Evolutionary conservation across 2,329 filamentous ascomycete species (phyloP), one percentile per base, ranked within the genome.

Genomic region (Domatiomyces globalis): DNA sequence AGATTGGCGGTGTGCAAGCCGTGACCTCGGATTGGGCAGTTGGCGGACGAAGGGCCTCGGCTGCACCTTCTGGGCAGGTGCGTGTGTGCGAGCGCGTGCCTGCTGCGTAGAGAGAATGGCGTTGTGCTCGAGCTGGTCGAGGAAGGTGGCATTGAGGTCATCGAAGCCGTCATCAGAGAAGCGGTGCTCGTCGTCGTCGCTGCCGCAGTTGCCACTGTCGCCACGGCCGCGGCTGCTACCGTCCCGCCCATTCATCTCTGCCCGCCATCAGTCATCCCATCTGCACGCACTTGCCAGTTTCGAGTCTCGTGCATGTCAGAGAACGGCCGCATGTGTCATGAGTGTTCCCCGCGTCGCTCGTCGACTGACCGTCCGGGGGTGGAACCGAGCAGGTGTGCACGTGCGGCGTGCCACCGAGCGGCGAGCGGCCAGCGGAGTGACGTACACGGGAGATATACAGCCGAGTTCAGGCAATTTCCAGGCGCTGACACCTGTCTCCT

Each of bases 71-170:
- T 42, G 55, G 22, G 36, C 44, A 25, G 43, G 46, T 12, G 7
- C 36, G 12, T 49, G 22, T 33, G 51, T 17, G 43, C 12, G 48
- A 45, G 48, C 43, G 36, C 51, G 45, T 27, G 59, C 56, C 18
- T 61, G 63, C 46, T 66, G 71, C 2, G 68, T 71, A n/a, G 69
- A 69, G 53, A 63, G 63, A 49, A 66, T 65, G n/a, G 71, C 71
- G 60, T 67, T 63, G 52, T 73, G 64, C 57, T 73, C 71, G 43
- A 74, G 62, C 57, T 71, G 64, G 53, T 69, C 62, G 48, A 71
- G 60, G 18, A 69, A 67, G 50, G 68, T 62, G 25, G 67, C 63
- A 45, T 70, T 67, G 49, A 73, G 63, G 52, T 66, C 66, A 55
- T 66, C 66, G 55, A 72, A 69, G 57, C 72, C 71, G 52, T 69